These are phyloP conservation scores for Cryptococcus hybrid DNA, from an alignment of 1,284 basidiomycete genomes.

Conservation along the genomic window DNA sequence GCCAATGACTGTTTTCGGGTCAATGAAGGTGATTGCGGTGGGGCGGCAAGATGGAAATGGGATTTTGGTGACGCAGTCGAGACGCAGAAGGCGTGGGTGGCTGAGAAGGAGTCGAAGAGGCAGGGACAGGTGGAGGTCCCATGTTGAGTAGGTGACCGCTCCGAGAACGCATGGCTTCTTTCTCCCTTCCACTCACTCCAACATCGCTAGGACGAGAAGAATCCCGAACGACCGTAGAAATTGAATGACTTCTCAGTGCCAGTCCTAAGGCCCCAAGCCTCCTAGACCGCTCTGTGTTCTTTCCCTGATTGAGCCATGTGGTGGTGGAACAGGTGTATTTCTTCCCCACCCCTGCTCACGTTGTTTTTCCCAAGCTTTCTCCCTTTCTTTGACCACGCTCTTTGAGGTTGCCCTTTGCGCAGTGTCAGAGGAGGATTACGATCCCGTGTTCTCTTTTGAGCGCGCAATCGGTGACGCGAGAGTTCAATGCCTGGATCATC, in stretches of 20 bases:
- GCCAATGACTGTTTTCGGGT: constrained; percentile 42
- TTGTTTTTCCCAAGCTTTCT: constrained; percentile 27
- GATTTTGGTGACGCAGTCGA: constrained; percentile 43
- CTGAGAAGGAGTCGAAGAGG: constrained; percentile 10
- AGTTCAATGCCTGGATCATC: constrained; percentile 42
- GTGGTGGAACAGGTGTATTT: constrained; percentile 8
- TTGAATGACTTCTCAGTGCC: constrained; percentile 26
- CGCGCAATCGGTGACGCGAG: constrained; percentile 32
- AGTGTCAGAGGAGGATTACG: neutral
- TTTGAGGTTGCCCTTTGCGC: neutral
- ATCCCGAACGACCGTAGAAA: constrained; percentile 9
- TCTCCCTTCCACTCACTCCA: constrained; percentile 12
- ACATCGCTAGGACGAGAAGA: constrained; percentile 1
- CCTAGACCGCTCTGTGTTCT: constrained; percentile 5
- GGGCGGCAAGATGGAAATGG: constrained; percentile 35
- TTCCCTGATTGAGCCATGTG: constrained; percentile 2
- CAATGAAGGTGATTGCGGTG: constrained; percentile 22
- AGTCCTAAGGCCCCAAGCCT: constrained; percentile 4
- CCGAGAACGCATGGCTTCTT: constrained; percentile 16
- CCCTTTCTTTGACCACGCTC: constrained; percentile 14
- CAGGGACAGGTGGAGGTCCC: constrained; percentile 12
- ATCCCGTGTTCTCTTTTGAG: constrained; percentile 17
- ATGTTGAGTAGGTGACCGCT: constrained; percentile 13
- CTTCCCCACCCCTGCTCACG: constrained; percentile 29
- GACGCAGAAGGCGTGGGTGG: constrained; percentile 22